Conservation (phyloP, 192 early-diverging fungal genomes). For the Coemansia sp. region DNA sequence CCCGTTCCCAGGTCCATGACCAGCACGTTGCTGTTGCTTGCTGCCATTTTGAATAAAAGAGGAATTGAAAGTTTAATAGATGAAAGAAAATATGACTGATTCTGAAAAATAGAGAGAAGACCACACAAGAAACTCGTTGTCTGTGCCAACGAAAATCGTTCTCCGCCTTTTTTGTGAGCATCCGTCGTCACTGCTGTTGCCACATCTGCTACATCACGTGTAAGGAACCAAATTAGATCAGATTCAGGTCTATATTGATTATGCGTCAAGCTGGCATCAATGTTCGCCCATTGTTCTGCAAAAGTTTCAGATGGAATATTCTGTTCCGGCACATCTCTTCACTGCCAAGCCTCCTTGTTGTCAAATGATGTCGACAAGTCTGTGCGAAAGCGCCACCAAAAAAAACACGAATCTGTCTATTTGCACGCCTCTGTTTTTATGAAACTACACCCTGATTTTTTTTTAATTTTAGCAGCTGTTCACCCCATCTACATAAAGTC, state of each 20-base stretch:
- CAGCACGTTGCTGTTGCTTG: conserved; percentile 59
- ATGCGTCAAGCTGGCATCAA: background rate
- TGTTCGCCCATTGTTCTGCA: background rate
- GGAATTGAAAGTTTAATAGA: background rate
- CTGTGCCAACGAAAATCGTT: background rate
- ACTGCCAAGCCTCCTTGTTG: background rate
- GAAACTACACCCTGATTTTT: background rate
- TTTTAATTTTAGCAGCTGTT: background rate
- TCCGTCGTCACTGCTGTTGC: too few relatives aligned
- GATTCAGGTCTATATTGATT: background rate
- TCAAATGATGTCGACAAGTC: background rate
- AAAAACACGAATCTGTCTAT: too few relatives aligned
- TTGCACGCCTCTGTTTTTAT: background rate
- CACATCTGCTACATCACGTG: too few relatives aligned
- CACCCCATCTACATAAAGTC: too few relatives aligned
- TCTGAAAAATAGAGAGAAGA: background rate
- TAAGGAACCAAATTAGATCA: too few relatives aligned
- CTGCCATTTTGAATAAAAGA: conserved; percentile 20
- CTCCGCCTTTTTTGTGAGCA: too few relatives aligned
- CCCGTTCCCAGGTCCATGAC: conserved; percentile 86
- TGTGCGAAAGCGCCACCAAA: background rate
- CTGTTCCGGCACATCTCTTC: conserved; percentile 3
- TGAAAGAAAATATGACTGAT: background rate
- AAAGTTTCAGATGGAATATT: conserved; percentile 12
- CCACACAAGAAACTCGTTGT: background rate